These are phyloP conservation scores for Trifolium pratense DNA, from an alignment of 306 rosid genomes.

Conservation along the genomic window DNA sequence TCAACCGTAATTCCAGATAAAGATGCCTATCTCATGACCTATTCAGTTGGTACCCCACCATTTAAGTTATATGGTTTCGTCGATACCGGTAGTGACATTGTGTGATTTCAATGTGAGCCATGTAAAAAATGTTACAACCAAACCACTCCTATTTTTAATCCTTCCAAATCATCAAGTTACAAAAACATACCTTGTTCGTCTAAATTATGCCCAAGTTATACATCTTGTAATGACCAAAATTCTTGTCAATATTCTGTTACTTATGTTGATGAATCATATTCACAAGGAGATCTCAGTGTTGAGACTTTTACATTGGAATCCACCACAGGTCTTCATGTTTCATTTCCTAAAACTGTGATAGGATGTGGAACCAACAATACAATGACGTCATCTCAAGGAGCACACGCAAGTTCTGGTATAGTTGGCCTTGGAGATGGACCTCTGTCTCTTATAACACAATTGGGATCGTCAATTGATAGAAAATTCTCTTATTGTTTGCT, in stretches of 20 bases:
- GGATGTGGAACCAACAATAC: not conserved
- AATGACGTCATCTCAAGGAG: not conserved
- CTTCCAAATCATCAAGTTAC: not conserved
- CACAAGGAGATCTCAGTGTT: not conserved
- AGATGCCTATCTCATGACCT: not conserved
- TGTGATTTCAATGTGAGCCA: not conserved
- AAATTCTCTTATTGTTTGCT: not conserved
- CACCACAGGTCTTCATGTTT: not conserved
- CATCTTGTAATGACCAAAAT: not conserved
- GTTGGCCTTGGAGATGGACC: not conserved
- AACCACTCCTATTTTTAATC: not conserved
- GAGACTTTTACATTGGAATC: not conserved
- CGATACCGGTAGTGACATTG: not conserved
- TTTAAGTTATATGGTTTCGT: not conserved
- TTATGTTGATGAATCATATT: not conserved
- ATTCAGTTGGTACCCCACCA: not conserved
- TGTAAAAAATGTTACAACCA: not conserved
- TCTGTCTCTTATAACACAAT: not conserved
- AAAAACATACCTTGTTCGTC: not conserved
- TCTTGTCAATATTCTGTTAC: not conserved
- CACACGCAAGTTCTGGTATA: not conserved
- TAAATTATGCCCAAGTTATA: not conserved
- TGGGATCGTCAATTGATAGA: not conserved
- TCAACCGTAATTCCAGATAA: not conserved
- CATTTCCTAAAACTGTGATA: not conserved